A percentile compares a stretch with the other conserved stretches of the same genome.
Conservation (phyloP, 164 flowering plant species). For the Vitis rupestris region DNA sequence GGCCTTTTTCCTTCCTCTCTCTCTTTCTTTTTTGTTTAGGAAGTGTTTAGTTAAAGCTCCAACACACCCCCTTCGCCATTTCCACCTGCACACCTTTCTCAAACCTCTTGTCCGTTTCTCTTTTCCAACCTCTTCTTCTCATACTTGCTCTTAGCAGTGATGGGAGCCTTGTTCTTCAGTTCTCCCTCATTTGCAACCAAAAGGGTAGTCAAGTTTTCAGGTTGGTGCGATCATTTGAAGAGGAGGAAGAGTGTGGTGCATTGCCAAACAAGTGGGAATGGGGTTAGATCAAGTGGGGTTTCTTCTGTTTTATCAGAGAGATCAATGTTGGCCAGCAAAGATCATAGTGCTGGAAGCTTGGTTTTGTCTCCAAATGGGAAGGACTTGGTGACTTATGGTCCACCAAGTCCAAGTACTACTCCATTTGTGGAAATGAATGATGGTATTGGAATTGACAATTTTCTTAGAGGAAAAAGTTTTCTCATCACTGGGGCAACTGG, state of each 20-base stretch:
- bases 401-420: slow-evolving; percentile 3
- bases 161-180: slow-evolving; percentile 54
- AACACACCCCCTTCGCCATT: slow-evolving; percentile 25
- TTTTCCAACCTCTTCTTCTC: slow-evolving; percentile 11
- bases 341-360: slow-evolving; percentile 35
- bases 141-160: slow-evolving; percentile 21
- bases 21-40: slow-evolving; percentile 23
- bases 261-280: slow-evolving; percentile 49
- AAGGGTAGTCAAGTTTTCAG: background rate
- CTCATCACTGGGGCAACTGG: slow-evolving; percentile 95
- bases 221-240: slow-evolving; percentile 11
- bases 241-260: slow-evolving; percentile 29
- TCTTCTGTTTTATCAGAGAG: slow-evolving; percentile 37
- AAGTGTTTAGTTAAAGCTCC: slow-evolving; percentile 35
- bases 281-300: slow-evolving; percentile 33
- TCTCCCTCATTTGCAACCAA: slow-evolving; percentile 21
- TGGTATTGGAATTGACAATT: slow-evolving; percentile 81
- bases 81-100: slow-evolving; percentile 17
- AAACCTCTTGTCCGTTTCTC: background rate
- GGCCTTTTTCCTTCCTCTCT: slow-evolving; percentile 20
- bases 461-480: slow-evolving; percentile 68
- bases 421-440: slow-evolving; percentile 39
- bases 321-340: slow-evolving; percentile 20
- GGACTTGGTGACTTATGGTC: slow-evolving; percentile 40
- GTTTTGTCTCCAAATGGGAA: slow-evolving; percentile 52